Percentiles rank a stretch among this genome's conserved stretches.
phyloP scores from a whole-genome alignment of 2,329 filamentous ascomycete species.

The Mollisiaceae sp. region DNA sequence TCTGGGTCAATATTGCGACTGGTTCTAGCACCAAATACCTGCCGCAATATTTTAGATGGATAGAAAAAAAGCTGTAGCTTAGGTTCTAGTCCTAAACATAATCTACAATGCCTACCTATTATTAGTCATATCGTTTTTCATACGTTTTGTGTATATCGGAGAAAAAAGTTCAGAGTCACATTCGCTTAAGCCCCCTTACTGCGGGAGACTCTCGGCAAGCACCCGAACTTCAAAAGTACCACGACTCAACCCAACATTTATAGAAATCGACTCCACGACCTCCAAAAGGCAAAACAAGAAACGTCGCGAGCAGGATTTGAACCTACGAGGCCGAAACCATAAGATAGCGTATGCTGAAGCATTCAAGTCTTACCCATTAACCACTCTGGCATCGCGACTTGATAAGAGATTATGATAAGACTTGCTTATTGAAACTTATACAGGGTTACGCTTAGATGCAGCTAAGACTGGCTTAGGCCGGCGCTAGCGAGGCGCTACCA shows the following conservation, averaged over 20 bases:
- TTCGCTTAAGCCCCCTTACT: not conserved
- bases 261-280: not conserved
- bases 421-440: not conserved
- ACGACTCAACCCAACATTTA: not conserved
- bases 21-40: too few species aligned
- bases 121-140: too few species aligned
- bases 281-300: not conserved
- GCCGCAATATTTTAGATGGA: too few species aligned
- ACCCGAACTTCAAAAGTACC: not conserved
- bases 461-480: not conserved
- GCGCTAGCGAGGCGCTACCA: not conserved
- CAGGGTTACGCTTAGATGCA: not conserved
- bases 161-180: not conserved
- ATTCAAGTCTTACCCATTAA: conserved; percentile 17
- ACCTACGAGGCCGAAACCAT: conserved; percentile 6
- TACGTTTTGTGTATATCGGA: too few species aligned
- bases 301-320: conserved; percentile 3
- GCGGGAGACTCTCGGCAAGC: not conserved
- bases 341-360: conserved; percentile 1
- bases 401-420: not conserved
- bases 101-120: too few species aligned
- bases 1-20: too few species aligned
- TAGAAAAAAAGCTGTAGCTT: too few species aligned
- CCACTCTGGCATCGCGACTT: conserved; percentile 13
- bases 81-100: too few species aligned